Evolutionary conservation across 1,284 basidiomycete species (phyloP).

Genomic region (Caloboletus inedulis): DNA sequence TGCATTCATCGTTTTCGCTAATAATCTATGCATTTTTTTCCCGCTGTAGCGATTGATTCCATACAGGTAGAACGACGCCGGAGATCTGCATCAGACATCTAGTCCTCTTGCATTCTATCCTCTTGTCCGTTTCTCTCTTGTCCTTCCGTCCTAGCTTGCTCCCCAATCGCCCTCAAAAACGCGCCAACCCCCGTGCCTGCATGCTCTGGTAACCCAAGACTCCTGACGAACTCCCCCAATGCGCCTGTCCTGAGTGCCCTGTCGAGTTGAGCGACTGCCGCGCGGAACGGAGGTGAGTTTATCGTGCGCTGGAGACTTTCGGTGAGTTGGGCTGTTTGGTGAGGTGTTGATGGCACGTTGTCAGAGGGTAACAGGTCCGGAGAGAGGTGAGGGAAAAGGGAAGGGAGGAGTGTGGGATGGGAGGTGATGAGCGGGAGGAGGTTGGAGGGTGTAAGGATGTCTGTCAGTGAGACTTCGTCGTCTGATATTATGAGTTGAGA

Average conservation of each 20-base stretch:
- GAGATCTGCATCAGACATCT: neutral
- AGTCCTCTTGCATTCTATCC: constrained; percentile 33
- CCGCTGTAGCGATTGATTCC: neutral
- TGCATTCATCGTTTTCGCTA: neutral
- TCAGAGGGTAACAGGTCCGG: constrained; percentile 25
- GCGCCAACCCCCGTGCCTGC: constrained; percentile 69
- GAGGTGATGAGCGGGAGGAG: constrained; percentile 64
- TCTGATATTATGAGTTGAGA: constrained; percentile 14
- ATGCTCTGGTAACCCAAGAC: constrained; percentile 75
- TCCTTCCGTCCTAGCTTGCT: constrained; percentile 62
- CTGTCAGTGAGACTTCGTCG: constrained; percentile 59
- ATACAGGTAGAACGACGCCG: neutral
- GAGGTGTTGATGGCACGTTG: constrained; percentile 17
- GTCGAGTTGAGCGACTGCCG: constrained; percentile 66
- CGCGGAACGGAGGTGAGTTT: constrained; percentile 56
- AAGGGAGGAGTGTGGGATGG: constrained; percentile 60
- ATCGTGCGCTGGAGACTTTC: constrained; percentile 59
- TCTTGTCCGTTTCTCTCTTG: constrained; percentile 23
- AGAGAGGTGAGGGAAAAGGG: constrained; percentile 75
- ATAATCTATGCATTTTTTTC: constrained; percentile 2
- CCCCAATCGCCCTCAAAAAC: constrained; percentile 70
- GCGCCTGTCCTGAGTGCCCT: constrained; percentile 74
- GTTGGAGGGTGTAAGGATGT: constrained; percentile 71
- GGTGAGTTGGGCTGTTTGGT: constrained; percentile 39
- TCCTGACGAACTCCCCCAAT: constrained; percentile 64